Conservation (phyloP, 2,329 filamentous ascomycete species). For the Bipolaris sorokiniana region DNA sequence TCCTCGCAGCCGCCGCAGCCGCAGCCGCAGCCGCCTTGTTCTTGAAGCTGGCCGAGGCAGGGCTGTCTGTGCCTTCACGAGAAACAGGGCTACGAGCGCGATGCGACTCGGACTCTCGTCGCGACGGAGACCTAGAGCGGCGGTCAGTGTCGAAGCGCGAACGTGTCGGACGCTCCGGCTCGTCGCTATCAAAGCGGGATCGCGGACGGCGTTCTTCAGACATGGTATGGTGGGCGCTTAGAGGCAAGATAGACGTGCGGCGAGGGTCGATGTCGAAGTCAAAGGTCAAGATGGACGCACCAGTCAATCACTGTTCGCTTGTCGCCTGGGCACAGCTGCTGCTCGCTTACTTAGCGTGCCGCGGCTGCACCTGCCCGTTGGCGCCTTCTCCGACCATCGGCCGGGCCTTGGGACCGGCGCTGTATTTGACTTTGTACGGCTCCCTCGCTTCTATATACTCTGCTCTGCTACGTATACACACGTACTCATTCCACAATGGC, state of each 20-base stretch:
- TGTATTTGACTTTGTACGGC: constrained; percentile 19
- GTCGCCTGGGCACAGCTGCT: constrained; percentile 8
- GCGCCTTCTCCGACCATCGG: constrained; percentile 14
- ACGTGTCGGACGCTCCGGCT: constrained; percentile 64
- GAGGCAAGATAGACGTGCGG: background rate
- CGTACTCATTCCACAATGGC: constrained; percentile 47
- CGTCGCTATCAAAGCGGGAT: constrained; percentile 92
- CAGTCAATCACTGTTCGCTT: constrained; percentile 1
- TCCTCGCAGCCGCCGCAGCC: constrained; percentile 71
- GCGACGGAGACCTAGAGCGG: constrained; percentile 75
- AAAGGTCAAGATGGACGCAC: background rate
- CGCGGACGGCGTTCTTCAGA: constrained; percentile 83
- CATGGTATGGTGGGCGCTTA: constrained; percentile 58
- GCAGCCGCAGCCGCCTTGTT: constrained; percentile 74
- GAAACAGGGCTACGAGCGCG: constrained; percentile 83
- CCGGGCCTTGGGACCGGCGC: constrained; percentile 2
- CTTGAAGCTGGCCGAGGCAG: constrained; percentile 56
- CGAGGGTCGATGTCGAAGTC: constrained; percentile 5
- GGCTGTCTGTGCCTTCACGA: constrained; percentile 55
- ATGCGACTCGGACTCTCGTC: constrained; percentile 67
- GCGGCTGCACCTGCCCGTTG: constrained; percentile 12
- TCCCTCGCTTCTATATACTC: background rate
- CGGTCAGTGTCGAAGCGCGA: constrained; percentile 76
- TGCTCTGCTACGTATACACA: too few species aligned
- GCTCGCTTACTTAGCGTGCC: constrained; percentile 16